phyloP scores from a whole-genome alignment of 1,139 yeast genomes.

The Entelexis paramagnoliae region DNA sequence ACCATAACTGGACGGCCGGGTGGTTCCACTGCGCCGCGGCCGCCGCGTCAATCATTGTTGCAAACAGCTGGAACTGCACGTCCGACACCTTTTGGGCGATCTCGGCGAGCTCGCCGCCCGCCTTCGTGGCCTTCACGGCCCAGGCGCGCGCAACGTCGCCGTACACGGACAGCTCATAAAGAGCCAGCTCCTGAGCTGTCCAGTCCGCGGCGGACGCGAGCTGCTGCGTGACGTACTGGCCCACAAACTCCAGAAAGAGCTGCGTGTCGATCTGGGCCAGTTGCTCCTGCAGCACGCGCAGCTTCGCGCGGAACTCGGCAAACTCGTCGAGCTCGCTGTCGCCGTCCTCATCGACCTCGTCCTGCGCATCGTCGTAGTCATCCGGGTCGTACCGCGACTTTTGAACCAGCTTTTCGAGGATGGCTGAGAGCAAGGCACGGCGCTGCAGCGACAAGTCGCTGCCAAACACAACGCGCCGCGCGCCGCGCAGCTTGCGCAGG shows the following conservation, averaged over 20 bases:
- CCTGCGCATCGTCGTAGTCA: constrained; percentile 48
- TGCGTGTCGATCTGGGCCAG: constrained; percentile 68
- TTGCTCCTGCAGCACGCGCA: constrained; percentile 74
- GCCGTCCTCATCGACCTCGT: constrained; percentile 49
- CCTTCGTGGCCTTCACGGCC: constrained; percentile 38
- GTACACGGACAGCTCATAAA: constrained; percentile 66
- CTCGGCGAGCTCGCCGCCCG: constrained; percentile 31
- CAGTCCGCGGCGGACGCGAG: constrained; percentile 34
- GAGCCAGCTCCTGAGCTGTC: constrained; percentile 64
- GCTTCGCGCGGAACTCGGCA: constrained; percentile 58
- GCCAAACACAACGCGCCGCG: constrained; percentile 10
- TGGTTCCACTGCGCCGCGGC: constrained; percentile 37
- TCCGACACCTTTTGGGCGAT: constrained; percentile 37
- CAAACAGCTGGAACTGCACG: constrained; percentile 30
- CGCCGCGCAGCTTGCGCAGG: constrained; percentile 44
- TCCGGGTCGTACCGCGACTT: constrained; percentile 33
- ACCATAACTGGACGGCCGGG: constrained; percentile 66
- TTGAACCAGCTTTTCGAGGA: constrained; percentile 53
- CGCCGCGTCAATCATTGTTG: constrained; percentile 13
- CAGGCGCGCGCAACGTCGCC: constrained; percentile 51
- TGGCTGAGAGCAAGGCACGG: constrained; percentile 35
- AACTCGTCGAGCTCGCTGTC: constrained; percentile 50
- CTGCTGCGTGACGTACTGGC: constrained; percentile 41
- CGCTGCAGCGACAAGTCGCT: constrained; percentile 17
- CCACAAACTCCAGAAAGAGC: constrained; percentile 59